Evolutionary conservation across 116 monocot genomes (phyloP), one percentile per base, ranked within the genome.

Genomic region (Trichopus zeylanicus): DNA sequence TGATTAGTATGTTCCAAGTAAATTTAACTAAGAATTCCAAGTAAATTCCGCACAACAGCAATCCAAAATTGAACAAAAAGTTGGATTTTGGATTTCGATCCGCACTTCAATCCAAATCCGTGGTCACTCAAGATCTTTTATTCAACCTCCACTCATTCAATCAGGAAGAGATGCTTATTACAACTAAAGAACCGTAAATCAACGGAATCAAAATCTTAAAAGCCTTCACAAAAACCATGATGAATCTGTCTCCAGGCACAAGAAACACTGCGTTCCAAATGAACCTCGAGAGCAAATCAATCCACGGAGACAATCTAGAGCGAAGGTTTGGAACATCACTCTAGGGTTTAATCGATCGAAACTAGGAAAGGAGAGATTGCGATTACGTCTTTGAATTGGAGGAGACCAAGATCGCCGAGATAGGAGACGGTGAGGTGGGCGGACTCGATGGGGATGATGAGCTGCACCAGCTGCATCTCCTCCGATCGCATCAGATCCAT

Each of bases 401-500:
- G 61, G 56, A 99, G 72, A 37, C 98, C 92, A 56, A 99, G 75
- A 13, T 99, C 89, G 67, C 99, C 99, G 66, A 99, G 89, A 71
- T 99, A 99, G 56, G 92, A 86, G 60, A 99, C 58, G 51, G 89
- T 99, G 31, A 53, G 72, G 65, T 99, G 99, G 16, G 99, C 75
- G 31, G 99, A 92, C 70, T 99, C 99, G 58, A 86, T 76, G 42
- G 99, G 99, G 60, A 92, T 74, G 74, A 99, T 99, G 67, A 92
- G 58, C 86, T 92, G 99, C 39, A 99, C 92, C 20, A 99, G 81
- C 64, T 99, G 99, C 99, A 99, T 99, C 65, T 78, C 62, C 83
- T 99, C 99, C 76, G 99, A 99, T 52, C 99, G 79, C 79, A 99
- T 69, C 72, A 99, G 99, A 86, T 89, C 89, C 99, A 99, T 81